These are phyloP conservation scores for Rubia peregrina DNA, from an alignment of 305 asterid genomes.

Conservation along the genomic window DNA sequence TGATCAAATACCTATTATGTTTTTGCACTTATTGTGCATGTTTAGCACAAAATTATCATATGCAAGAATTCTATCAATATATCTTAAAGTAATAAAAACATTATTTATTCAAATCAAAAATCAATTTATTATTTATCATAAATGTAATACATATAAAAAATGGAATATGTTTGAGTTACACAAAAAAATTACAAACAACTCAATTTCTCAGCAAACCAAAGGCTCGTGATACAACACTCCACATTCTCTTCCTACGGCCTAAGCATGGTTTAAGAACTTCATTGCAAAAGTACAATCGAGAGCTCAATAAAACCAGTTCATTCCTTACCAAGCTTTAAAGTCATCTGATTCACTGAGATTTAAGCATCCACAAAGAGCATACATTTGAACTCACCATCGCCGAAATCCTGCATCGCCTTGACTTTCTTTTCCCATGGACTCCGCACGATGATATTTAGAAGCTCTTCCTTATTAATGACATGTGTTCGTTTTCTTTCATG, in stretches of 20 bases:
- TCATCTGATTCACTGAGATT: constrained; percentile 62
- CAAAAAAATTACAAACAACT: too few relatives aligned
- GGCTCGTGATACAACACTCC: background rate
- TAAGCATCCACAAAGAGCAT: constrained; percentile 82
- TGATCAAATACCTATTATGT: too few relatives aligned
- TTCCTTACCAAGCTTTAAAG: constrained; percentile 77
- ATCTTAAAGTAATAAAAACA: too few relatives aligned
- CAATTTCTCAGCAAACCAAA: background rate
- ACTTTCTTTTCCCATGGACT: constrained; percentile 95
- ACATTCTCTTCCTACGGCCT: constrained; percentile 9
- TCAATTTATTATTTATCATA: too few relatives aligned
- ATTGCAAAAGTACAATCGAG: constrained; percentile 61
- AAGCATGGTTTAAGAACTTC: constrained; percentile 42
- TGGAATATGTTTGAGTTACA: too few relatives aligned
- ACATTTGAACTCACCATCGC: constrained; percentile 80
- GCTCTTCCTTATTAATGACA: too few relatives aligned
- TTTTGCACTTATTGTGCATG: too few relatives aligned
- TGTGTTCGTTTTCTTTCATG: background rate
- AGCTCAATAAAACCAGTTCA: constrained; percentile 80
- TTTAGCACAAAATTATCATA: too few relatives aligned
- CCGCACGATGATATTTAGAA: constrained; percentile 44
- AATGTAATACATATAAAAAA: too few relatives aligned
- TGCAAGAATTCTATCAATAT: too few relatives aligned
- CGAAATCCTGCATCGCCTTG: constrained; percentile 76
- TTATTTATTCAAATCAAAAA: too few relatives aligned